Base-by-base conservation (phyloP, 306 rosid genomes). In the Begonia peltatifolia region DNA sequence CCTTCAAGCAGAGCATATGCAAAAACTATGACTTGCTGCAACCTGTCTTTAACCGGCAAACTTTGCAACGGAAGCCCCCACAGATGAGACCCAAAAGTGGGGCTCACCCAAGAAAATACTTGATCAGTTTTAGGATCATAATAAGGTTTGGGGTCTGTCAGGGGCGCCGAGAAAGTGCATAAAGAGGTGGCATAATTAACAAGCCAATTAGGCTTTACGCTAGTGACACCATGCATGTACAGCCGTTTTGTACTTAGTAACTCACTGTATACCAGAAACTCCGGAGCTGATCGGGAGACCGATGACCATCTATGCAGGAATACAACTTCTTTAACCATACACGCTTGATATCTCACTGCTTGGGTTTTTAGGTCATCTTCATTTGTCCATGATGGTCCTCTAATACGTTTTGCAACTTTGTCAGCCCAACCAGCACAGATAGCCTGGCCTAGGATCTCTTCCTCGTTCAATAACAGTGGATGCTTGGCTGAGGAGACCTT, bases 351-450 rank as follows among this genome's bases (percentile, higher is more conserved):
- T 53, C 78, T 70, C 52, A 68, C 73, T 15, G 63, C 74, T 42
- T 57, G 76, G 50, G 67, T 55, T 43, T 59, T 80, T 51, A 38
- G 70, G 46, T 67, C 79, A 50, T 74, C 83, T 23, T 62, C 77
- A 3, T 72, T 54, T 11, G 50, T 60, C 70, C 67, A 61, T 14
- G 82, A 74, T 72, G 64, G 68, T 57, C 59, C 71, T 64, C 79
- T 60, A 65, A 78, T 54, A 30, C 85, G 95, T 68, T 68, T 90
- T 9, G 97, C 94, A 65, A 90, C 84, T 82, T 85, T 78, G 59
- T 90, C 97, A 46, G 87, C 92, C 97, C 97, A 90, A 67, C 97
- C 97, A 69, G 95, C 95, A 74, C 97, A 90, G 54, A 90, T 78
- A 18, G 90, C 89, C 77, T 78, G 90, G 63, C 92, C 63, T 48